Conservation (phyloP, 306 rosid species). For the Crotalaria pallida region DNA sequence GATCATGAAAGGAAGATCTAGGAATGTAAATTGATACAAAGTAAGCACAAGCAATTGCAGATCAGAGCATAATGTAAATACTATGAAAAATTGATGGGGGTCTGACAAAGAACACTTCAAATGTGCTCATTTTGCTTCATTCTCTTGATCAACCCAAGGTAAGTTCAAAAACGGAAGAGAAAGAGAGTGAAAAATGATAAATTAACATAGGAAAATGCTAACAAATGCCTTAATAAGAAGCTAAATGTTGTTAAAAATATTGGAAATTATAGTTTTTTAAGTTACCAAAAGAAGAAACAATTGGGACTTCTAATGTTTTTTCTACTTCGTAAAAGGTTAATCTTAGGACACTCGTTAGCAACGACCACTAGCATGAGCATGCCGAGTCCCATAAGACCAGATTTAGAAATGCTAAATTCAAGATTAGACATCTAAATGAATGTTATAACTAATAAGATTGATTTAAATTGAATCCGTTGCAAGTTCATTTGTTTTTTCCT, state of each 20-base stretch:
- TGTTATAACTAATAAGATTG: not conserved
- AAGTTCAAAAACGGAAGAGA: not conserved
- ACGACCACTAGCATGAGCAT: not conserved
- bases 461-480: not conserved
- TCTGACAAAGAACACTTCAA: not conserved
- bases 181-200: not conserved
- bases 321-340: too few relatives aligned
- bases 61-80: not conserved
- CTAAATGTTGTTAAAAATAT: too few relatives aligned
- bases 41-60: constrained; percentile 25
- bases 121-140: not conserved
- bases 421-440: constrained; percentile 20
- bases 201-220: too few relatives aligned
- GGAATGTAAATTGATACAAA: not conserved
- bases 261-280: too few relatives aligned
- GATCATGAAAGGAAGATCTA: constrained; percentile 29
- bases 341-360: too few relatives aligned
- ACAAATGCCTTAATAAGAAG: too few relatives aligned
- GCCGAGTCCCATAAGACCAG: not conserved
- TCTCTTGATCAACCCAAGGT: not conserved
- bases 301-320: too few relatives aligned
- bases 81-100: not conserved
- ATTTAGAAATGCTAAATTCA: not conserved
- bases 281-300: too few relatives aligned
- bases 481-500: constrained; percentile 14